Conservation (phyloP, 768 basidiomycete species). For the Hemileccinum impolitum region DNA sequence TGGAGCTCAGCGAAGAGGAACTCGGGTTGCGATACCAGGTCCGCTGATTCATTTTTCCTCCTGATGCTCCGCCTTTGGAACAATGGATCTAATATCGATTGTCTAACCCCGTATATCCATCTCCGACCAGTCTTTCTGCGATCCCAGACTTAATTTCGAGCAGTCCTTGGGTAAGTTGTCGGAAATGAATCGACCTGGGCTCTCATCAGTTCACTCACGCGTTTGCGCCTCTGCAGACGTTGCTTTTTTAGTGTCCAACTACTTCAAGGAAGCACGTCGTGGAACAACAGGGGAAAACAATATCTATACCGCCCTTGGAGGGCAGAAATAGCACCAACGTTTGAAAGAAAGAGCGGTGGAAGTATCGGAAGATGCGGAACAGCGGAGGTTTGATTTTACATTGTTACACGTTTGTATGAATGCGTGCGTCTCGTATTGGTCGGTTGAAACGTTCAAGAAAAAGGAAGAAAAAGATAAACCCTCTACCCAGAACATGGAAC, state of each 20-base stretch:
- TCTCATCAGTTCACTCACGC: neutral
- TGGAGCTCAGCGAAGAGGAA: constrained; percentile 88
- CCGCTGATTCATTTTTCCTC: constrained; percentile 9
- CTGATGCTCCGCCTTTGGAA: neutral
- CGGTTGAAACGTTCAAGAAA: neutral
- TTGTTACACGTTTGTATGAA: constrained; percentile 7
- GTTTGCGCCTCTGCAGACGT: constrained; percentile 48
- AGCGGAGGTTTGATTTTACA: neutral
- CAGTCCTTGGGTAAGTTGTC: constrained; percentile 79
- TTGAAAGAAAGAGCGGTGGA: neutral
- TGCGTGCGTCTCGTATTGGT: neutral
- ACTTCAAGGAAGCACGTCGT: constrained; percentile 66
- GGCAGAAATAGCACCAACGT: constrained; percentile 9
- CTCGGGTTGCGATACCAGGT: constrained; percentile 90
- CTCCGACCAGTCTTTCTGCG: constrained; percentile 73
- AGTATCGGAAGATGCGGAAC: constrained; percentile 15
- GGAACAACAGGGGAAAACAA: constrained; percentile 28
- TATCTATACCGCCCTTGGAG: constrained; percentile 32
- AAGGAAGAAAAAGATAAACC: neutral
- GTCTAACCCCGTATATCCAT: neutral
- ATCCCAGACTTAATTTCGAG: constrained; percentile 91
- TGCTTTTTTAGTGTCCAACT: constrained; percentile 81
- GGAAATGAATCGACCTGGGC: neutral
- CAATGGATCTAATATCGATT: neutral
- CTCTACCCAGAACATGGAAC: neutral